Evolutionary conservation across 108 stramenopile species (phyloP).

Genomic region (Fragilariopsis cylindrus): DNA sequence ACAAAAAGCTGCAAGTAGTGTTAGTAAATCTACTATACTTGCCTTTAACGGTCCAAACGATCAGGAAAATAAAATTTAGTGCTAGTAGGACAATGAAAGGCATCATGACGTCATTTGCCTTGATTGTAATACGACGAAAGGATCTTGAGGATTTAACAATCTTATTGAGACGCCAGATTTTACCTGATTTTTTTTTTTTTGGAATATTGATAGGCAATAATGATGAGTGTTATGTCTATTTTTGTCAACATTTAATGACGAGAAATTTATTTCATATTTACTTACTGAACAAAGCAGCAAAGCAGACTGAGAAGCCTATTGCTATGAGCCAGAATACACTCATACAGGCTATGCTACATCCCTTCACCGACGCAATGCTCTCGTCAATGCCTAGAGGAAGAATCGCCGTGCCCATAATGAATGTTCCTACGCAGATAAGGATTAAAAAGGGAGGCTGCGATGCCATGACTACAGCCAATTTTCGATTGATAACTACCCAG

Average conservation of each 20-base stretch:
- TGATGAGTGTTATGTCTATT: no score
- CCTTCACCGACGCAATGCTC: not conserved
- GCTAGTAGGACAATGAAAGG: constrained; percentile 32
- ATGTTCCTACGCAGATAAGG: constrained; percentile 45
- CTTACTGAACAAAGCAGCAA: constrained; percentile 36
- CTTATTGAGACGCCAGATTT: constrained; percentile 48
- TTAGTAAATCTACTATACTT: no score
- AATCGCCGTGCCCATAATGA: constrained; percentile 38
- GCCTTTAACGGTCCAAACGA: constrained; percentile 12
- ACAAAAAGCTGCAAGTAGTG: no score
- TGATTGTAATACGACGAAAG: constrained; percentile 18
- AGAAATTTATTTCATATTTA: not conserved
- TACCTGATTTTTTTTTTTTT: constrained; percentile 22
- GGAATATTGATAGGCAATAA: constrained; percentile 24
- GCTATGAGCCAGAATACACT: constrained; percentile 33
- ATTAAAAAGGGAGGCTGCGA: constrained; percentile 54
- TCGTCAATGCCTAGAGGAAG: constrained; percentile 44
- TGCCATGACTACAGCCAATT: constrained; percentile 17
- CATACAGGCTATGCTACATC: constrained; percentile 30
- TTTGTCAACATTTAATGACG: not conserved
- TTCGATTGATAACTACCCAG: constrained; percentile 26
- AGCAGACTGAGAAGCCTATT: constrained; percentile 45
- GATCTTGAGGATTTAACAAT: constrained; percentile 18
- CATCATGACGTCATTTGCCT: constrained; percentile 28
- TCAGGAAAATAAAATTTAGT: constrained; percentile 20